Base-by-base conservation (phyloP, 306 rosid genomes). In the Gastrolobium bilobum region DNA sequence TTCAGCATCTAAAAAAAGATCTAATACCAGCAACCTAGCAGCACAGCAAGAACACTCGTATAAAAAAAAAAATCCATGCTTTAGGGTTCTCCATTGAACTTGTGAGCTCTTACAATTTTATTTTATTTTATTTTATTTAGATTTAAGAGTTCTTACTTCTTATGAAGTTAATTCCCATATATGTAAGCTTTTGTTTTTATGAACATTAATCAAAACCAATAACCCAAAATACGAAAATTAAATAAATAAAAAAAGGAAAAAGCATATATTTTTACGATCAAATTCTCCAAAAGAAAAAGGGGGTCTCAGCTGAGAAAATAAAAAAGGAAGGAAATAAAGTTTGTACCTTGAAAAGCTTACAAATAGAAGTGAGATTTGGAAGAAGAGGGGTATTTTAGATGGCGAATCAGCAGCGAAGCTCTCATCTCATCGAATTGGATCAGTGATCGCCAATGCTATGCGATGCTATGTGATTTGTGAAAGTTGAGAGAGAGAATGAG, bases 401-500 rank as follows among this genome's bases (percentile, higher is more conserved):
- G 54, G 79, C 63, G 63, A 57, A 64, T 68, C 70, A 75, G 52
- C 73, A 37, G 14, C 66, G 7, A 75, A 37, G 5, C 56, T 58
- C 14, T 52, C 63, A 15, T 29, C 10, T 62, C 44, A 48, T 74
- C 59, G 4, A 52, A 11, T 51, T 61, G 33, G 59, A 78, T 79
- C 59, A 34, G 5, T 6, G 29, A 26, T 68, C 8, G 67, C 35
- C 38, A 4, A 58, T 35, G 59, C 4, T 6, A 58, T 35, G 59
- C 4, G 9, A 65, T 14, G 73, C 9, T 4, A 10, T 5, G 57
- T 44, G 33, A 3, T 5, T 11, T 61, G 14, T 71, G 53, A 56
- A 15, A 6, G 42, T 4, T 3, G 61, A 31, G 13, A 68, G 44
- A 50, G 40, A 76, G 46, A 64, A 7, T 46, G 68, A 33, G 76